Percentiles rank a stretch among this genome's conserved stretches.
Evolutionary conservation across 805 yeast genomes (phyloP).

Genomic region (Jamesozyma piceae): DNA sequence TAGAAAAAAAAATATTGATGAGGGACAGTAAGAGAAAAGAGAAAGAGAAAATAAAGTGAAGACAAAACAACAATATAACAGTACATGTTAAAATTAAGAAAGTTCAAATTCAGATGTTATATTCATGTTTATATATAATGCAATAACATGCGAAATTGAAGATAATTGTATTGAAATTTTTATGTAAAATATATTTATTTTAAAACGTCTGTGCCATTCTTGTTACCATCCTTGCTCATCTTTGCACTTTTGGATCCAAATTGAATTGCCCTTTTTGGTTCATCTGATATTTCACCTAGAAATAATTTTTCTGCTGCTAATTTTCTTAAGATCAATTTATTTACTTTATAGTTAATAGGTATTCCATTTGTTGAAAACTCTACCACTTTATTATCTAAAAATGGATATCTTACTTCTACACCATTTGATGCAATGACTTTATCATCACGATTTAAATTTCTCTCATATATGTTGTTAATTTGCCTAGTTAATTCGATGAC

Average conservation of each 20-base stretch:
- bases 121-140: too few species aligned
- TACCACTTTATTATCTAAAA: conserved; percentile 56
- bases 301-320: conserved; percentile 44
- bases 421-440: conserved; percentile 81
- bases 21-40: too few species aligned
- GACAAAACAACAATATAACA: too few species aligned
- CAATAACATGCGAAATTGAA: too few species aligned
- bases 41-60: too few species aligned
- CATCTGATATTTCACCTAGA: conserved; percentile 50
- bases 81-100: too few species aligned
- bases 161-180: too few species aligned
- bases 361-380: conserved; percentile 37
- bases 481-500: conserved; percentile 57
- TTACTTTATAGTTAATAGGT: conserved; percentile 40
- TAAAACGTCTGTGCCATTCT: conserved; percentile 61
- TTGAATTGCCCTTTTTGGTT: conserved; percentile 89
- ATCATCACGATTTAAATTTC: conserved; percentile 89
- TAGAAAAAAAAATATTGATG: too few species aligned
- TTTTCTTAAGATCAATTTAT: conserved; percentile 52
- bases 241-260: conserved; percentile 95
- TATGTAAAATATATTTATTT: too few species aligned
- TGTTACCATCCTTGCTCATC: conserved; percentile 67
- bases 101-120: too few species aligned
- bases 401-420: conserved; percentile 83
- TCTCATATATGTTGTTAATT: conserved; percentile 58